These are phyloP conservation scores for Lichtheimia corymbifera DNA, from an alignment of 371 early-diverging fungal species.

Conservation along the genomic window DNA sequence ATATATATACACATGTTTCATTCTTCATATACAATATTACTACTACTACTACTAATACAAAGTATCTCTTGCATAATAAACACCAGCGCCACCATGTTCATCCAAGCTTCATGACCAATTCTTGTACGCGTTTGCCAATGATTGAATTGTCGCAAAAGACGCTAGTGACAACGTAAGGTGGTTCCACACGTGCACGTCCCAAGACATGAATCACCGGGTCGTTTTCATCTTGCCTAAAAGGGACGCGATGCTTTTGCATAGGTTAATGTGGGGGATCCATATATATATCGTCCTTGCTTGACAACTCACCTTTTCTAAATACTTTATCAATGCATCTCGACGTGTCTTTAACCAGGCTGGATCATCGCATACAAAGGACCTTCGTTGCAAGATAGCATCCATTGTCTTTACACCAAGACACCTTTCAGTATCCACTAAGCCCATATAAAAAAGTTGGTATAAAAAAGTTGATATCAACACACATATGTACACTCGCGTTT, in stretches of 20 bases:
- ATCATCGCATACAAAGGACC: background rate
- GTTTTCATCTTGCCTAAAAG: slow-evolving; percentile 33
- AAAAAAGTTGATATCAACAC: background rate
- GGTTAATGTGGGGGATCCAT: background rate
- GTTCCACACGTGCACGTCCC: slow-evolving; percentile 55
- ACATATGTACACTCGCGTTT: background rate
- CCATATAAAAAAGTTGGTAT: too few species aligned
- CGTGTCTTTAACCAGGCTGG: slow-evolving; percentile 12
- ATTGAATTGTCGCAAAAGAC: slow-evolving; percentile 52
- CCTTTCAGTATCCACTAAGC: slow-evolving; percentile 6
- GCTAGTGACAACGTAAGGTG: slow-evolving; percentile 55
- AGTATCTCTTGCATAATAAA: background rate
- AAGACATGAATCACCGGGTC: slow-evolving; percentile 55
- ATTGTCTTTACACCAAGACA: background rate
- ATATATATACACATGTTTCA: background rate
- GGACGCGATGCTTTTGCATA: slow-evolving; percentile 44
- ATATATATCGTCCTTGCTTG: background rate
- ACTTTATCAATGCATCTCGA: slow-evolving; percentile 13
- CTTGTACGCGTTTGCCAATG: slow-evolving; percentile 56
- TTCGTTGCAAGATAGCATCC: slow-evolving; percentile 8
- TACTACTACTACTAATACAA: background rate
- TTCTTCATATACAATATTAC: background rate
- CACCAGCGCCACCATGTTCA: background rate
- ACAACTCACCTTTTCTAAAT: slow-evolving; percentile 22
- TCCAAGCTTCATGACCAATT: slow-evolving; percentile 39